phyloP scores from a whole-genome alignment of 768 basidiomycete genomes.

The Guyanaporus albipodus region DNA sequence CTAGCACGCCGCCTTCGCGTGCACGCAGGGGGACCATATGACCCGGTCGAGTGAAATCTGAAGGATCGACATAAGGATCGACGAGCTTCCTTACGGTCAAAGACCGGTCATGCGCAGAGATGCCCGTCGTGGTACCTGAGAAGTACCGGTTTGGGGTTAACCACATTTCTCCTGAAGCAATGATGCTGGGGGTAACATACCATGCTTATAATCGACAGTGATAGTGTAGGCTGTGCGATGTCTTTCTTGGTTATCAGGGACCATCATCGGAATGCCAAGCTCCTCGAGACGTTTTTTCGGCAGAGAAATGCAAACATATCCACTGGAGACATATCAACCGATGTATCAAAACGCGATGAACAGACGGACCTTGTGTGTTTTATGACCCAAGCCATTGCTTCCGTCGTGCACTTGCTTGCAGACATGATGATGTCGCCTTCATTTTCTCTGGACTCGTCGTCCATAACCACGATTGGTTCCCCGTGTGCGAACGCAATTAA shows the following conservation, averaged over 20 bases:
- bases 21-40: slow-evolving; percentile 94
- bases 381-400: slow-evolving; percentile 99
- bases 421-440: slow-evolving; percentile 96
- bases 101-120: slow-evolving; percentile 93
- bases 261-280: slow-evolving; percentile 91
- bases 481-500: slow-evolving; percentile 71
- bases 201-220: slow-evolving; percentile 90
- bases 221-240: slow-evolving; percentile 94
- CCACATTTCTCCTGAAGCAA: background rate
- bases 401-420: slow-evolving; percentile 77
- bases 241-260: slow-evolving; percentile 82
- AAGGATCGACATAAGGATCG: slow-evolving; percentile 45
- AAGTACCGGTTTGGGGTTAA: background rate
- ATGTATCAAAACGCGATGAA: background rate
- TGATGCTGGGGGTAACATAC: slow-evolving; percentile 35
- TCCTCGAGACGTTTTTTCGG: slow-evolving; percentile 70
- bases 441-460: slow-evolving; percentile 94
- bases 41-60: slow-evolving; percentile 88
- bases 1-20: slow-evolving; percentile 76
- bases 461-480: slow-evolving; percentile 96
- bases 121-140: slow-evolving; percentile 88
- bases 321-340: slow-evolving; percentile 46
- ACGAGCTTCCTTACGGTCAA: slow-evolving; percentile 84
- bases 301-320: slow-evolving; percentile 89
- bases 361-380: slow-evolving; percentile 83